Evolutionary conservation across 768 basidiomycete genomes (phyloP).

Genomic region (Rubroboletus satanas): DNA sequence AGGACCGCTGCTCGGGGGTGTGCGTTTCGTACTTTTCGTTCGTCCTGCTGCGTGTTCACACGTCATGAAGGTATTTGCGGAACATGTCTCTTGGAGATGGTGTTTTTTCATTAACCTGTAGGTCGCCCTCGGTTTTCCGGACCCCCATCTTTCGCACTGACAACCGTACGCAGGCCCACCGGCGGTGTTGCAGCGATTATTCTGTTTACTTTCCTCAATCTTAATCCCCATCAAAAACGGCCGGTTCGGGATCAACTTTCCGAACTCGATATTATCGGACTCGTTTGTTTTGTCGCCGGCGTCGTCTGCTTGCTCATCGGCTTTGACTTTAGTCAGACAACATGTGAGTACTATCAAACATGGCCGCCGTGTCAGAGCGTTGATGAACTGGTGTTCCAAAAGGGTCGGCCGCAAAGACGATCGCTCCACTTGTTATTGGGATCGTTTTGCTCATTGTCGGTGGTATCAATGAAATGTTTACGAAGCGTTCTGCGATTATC

Average conservation of each 20-base stretch:
- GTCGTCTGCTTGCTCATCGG: conserved; percentile 66
- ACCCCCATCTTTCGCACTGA: not conserved
- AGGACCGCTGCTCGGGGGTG: conserved; percentile 76
- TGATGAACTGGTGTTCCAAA: not conserved
- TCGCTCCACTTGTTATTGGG: conserved; percentile 60
- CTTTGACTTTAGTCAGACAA: conserved; percentile 64
- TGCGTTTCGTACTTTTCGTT: conserved; percentile 34
- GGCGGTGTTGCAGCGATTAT: conserved; percentile 60
- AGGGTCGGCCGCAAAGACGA: conserved; percentile 62
- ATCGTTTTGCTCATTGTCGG: conserved; percentile 47
- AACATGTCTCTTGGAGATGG: conserved; percentile 82
- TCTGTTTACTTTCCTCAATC: conserved; percentile 70
- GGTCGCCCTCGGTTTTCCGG: conserved; percentile 9
- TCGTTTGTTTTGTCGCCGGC: conserved; percentile 57
- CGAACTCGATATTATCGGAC: conserved; percentile 71
- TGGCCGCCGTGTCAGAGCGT: too few species aligned
- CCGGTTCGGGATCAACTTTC: conserved; percentile 53
- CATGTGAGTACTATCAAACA: conserved; percentile 2
- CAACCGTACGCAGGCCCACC: conserved; percentile 49
- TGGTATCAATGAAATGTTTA: conserved; percentile 56
- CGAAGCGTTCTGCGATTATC: conserved; percentile 63
- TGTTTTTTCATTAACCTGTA: conserved; percentile 78
- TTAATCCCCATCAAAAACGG: conserved; percentile 66
- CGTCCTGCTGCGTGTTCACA: not conserved
- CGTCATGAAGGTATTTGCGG: conserved; percentile 50